Conservation (phyloP, 73 alveolate genomes). For the Paramecium primaurelia region DNA sequence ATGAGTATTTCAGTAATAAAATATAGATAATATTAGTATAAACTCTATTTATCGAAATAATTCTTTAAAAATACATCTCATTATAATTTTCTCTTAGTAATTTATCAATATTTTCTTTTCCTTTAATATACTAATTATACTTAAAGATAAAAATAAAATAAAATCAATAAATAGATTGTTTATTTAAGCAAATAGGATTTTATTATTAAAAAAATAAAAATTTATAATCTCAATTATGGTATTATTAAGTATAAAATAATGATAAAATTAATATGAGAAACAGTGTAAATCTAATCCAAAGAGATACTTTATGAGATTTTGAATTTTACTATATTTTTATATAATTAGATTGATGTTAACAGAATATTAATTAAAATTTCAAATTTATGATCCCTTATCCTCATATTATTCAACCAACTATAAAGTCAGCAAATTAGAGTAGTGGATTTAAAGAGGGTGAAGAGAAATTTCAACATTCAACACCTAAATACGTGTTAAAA, state of each 20-base stretch:
- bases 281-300: background rate
- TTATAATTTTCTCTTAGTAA: too few species aligned
- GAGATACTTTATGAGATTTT: background rate
- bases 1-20: too few species aligned
- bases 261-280: background rate
- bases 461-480: background rate
- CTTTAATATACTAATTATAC: too few species aligned
- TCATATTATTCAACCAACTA: slow-evolving; percentile 1
- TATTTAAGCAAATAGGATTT: too few species aligned
- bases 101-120: too few species aligned
- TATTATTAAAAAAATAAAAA: too few species aligned
- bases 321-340: background rate
- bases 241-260: background rate
- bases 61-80: too few species aligned
- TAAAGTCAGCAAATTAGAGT: background rate
- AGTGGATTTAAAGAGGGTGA: background rate
- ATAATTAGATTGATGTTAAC: background rate
- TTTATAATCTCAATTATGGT: background rate
- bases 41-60: too few species aligned
- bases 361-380: background rate
- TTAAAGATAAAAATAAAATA: too few species aligned
- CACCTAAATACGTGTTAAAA: slow-evolving; percentile 17
- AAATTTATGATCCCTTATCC: background rate
- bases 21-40: too few species aligned
- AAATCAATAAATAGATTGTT: too few species aligned